Conservation (phyloP, 306 rosid genomes). For the Urtica urens region DNA sequence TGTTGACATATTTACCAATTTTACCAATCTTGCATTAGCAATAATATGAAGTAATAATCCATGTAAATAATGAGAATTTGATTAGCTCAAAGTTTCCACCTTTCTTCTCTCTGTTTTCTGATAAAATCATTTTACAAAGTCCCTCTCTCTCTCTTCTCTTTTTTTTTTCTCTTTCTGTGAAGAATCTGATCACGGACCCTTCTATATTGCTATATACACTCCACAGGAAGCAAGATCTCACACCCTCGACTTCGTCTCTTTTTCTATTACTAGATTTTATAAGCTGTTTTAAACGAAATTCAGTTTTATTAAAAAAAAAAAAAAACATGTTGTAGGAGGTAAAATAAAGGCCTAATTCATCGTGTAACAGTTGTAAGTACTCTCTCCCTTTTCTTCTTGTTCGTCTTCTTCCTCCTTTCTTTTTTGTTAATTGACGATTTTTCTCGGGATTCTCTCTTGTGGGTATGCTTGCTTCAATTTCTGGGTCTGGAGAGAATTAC, state of each 20-base stretch:
- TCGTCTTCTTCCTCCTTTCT: conserved; percentile 5
- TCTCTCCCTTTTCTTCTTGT: conserved; percentile 19
- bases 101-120: too few relatives aligned
- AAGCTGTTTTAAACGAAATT: conserved; percentile 5
- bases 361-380: conserved; percentile 8
- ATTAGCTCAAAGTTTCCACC: too few relatives aligned
- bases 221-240: conserved; percentile 29
- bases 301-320: conserved; percentile 3
- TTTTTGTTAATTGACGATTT: conserved; percentile 23
- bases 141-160: conserved; percentile 1
- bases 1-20: too few relatives aligned
- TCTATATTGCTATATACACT: background rate
- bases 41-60: too few relatives aligned
- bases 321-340: too few relatives aligned
- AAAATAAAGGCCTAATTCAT: conserved; percentile 3
- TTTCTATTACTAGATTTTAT: conserved; percentile 4
- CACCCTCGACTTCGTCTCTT: conserved; percentile 8
- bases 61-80: too few relatives aligned
- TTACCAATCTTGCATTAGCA: too few relatives aligned
- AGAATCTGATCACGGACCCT: conserved; percentile 21
- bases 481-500: conserved; percentile 11
- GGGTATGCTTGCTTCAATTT: conserved; percentile 16
- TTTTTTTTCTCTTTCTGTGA: conserved; percentile 9
- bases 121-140: conserved; percentile 15
- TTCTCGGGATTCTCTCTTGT: conserved; percentile 6